Conservation (phyloP, 2,329 filamentous ascomycete genomes). For the Verticillium albo-atrum region DNA sequence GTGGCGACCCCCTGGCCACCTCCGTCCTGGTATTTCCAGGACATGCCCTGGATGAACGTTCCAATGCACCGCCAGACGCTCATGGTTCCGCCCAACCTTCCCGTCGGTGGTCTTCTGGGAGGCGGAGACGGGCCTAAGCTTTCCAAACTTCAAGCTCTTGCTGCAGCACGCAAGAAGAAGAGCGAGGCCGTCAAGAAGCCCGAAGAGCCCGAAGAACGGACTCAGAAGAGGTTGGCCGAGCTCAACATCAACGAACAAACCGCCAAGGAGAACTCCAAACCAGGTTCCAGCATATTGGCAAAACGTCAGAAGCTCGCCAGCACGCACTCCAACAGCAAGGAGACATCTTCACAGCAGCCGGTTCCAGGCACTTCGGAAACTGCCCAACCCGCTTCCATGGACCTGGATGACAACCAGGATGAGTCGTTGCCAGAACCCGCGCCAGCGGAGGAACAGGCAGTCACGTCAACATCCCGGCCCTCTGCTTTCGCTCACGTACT, state of each 20-base stretch:
- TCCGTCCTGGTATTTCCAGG: conserved; percentile 64
- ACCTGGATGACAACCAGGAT: conserved; percentile 1
- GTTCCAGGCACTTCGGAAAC: neutral
- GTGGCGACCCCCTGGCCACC: conserved; percentile 9
- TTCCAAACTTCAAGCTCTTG: conserved; percentile 88
- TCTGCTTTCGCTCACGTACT: conserved; percentile 54
- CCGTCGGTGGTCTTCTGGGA: conserved; percentile 68
- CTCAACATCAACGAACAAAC: conserved; percentile 16
- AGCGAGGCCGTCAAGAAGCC: conserved; percentile 53
- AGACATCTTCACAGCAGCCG: neutral
- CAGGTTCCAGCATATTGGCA: conserved; percentile 11
- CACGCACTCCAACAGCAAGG: conserved; percentile 1
- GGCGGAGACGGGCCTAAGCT: conserved; percentile 67
- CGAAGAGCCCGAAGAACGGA: conserved; percentile 17
- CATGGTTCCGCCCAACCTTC: conserved; percentile 52
- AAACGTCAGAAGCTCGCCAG: conserved; percentile 15
- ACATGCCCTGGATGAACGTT: conserved; percentile 80
- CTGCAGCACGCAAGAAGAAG: conserved; percentile 81
- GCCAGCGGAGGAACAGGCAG: neutral
- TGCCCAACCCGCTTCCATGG: conserved; percentile 2
- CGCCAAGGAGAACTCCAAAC: conserved; percentile 11
- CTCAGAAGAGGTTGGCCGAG: conserved; percentile 24
- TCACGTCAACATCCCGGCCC: conserved; percentile 23
- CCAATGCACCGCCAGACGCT: conserved; percentile 62
- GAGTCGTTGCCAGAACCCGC: neutral